A percentile compares a stretch with the other conserved stretches of the same genome.
These are phyloP conservation scores for Hevea brasiliensis DNA, from an alignment of 345 rosid species.

Conservation along the genomic window DNA sequence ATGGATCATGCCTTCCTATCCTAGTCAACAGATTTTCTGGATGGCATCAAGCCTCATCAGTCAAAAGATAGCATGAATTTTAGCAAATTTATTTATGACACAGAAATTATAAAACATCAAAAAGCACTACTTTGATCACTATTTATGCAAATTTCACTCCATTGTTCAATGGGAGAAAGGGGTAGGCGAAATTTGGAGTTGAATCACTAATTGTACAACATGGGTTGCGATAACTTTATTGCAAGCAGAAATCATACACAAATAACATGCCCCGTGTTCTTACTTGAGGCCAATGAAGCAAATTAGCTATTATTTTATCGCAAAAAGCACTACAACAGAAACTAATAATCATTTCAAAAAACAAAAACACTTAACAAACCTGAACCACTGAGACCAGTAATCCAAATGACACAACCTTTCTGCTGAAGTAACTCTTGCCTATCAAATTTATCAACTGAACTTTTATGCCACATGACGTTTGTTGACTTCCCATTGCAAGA, in stretches of 20 bases:
- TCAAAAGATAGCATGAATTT: background rate
- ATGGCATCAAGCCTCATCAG: background rate
- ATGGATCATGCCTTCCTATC: background rate
- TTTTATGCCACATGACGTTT: constrained; percentile 31
- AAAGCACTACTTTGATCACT: background rate
- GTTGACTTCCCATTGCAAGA: constrained; percentile 26
- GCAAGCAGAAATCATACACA: background rate
- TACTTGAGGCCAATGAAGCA: too few species aligned
- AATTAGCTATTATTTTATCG: background rate
- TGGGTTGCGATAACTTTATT: background rate
- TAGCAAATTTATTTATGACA: background rate
- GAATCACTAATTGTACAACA: background rate
- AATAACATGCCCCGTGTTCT: background rate
- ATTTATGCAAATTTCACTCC: background rate
- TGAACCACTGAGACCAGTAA: constrained; percentile 39
- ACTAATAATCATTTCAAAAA: background rate
- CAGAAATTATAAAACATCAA: background rate
- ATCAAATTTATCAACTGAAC: constrained; percentile 21
- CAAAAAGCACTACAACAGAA: background rate
- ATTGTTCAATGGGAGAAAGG: background rate
- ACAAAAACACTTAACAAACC: constrained; percentile 17
- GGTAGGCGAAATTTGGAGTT: background rate
- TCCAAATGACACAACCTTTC: constrained; percentile 37
- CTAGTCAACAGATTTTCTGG: background rate
- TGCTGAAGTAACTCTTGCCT: constrained; percentile 31